These are phyloP conservation scores for Rubia yunnanensis DNA, from an alignment of 257 asterid species.

Conservation along the genomic window DNA sequence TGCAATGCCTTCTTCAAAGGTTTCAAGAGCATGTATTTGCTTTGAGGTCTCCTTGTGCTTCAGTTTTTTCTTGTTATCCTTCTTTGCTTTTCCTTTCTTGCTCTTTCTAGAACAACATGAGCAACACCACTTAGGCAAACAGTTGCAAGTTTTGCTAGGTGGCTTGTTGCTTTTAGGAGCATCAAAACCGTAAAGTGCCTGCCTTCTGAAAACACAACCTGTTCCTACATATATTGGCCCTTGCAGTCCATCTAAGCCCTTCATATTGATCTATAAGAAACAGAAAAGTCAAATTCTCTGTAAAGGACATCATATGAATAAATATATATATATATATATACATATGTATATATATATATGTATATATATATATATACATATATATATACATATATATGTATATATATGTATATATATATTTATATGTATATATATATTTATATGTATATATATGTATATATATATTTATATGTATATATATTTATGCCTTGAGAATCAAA, in stretches of 20 bases:
- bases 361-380: constrained; percentile 3
- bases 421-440: constrained; percentile 1
- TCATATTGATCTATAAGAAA: constrained; percentile 75
- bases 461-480: constrained; percentile 6
- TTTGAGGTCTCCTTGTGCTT: constrained; percentile 78
- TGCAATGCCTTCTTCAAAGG: constrained; percentile 74
- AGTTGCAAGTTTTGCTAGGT: constrained; percentile 85
- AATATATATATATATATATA: background rate
- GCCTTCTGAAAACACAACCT: constrained; percentile 86
- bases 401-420: too few species aligned
- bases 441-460: background rate
- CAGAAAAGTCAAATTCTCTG: constrained; percentile 15
- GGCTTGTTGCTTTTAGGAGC: constrained; percentile 70
- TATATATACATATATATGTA: too few species aligned
- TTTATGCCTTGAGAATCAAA: background rate
- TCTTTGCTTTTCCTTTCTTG: constrained; percentile 51
- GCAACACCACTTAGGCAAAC: constrained; percentile 80
- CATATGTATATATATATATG: constrained; percentile 2
- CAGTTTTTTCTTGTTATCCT: constrained; percentile 40
- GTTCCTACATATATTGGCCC: constrained; percentile 97
- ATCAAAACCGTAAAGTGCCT: constrained; percentile 74
- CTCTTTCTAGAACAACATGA: constrained; percentile 54
- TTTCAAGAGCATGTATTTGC: constrained; percentile 89
- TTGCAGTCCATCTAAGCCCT: constrained; percentile 93
- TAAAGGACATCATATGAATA: background rate